Evolutionary conservation across 768 basidiomycete genomes (phyloP).

Genomic region (Agrocybe pediades): DNA sequence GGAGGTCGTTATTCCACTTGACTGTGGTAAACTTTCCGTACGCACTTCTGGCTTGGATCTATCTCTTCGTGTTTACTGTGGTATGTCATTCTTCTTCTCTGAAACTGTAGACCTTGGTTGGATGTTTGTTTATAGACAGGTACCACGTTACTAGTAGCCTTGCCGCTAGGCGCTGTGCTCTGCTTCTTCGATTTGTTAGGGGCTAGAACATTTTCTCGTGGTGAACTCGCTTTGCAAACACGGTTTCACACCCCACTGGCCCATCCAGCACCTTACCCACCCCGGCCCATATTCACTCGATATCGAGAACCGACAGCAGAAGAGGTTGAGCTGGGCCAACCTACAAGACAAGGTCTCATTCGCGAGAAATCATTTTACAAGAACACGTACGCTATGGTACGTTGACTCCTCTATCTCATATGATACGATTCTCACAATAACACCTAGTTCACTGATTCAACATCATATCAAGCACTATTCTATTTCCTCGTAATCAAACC

Average conservation of each 20-base stretch:
- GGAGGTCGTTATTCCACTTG: conserved; percentile 67
- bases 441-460: conserved; percentile 73
- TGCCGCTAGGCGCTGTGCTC: conserved; percentile 75
- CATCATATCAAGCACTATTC: conserved; percentile 84
- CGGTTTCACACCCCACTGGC: conserved; percentile 65
- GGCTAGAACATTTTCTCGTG: conserved; percentile 68
- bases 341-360: conserved; percentile 28
- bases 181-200: conserved; percentile 80
- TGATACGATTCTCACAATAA: conserved; percentile 1
- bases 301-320: conserved; percentile 46
- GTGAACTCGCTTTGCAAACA: conserved; percentile 73
- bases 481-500: conserved; percentile 90
- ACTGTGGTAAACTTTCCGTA: conserved; percentile 78
- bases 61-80: conserved; percentile 78
- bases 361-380: conserved; percentile 77
- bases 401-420: conserved; percentile 21
- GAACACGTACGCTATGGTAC: conserved; percentile 79
- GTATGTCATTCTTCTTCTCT: conserved; percentile 43
- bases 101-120: neutral
- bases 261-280: conserved; percentile 64
- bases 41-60: conserved; percentile 77
- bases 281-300: conserved; percentile 76
- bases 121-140: conserved; percentile 51
- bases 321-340: conserved; percentile 49
- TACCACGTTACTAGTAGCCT: conserved; percentile 76